Evolutionary conservation across 2,329 filamentous ascomycete genomes (phyloP).

Genomic region (Pyricularia grisea): DNA sequence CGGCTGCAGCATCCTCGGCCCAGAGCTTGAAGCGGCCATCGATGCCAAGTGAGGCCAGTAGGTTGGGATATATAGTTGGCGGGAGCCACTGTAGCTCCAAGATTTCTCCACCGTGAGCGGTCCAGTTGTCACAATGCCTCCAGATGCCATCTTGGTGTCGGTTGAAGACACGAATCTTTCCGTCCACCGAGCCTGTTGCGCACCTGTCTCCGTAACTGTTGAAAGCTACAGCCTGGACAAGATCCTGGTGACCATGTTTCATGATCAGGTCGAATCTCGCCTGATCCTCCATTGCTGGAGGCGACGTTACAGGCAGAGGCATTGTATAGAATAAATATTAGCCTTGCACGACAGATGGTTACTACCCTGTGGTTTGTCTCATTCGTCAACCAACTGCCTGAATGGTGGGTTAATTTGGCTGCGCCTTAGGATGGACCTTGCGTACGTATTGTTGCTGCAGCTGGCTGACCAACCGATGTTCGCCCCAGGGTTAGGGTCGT

Average conservation of each 20-base stretch:
- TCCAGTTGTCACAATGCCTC: slow-evolving; percentile 79
- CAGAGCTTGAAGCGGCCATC: slow-evolving; percentile 88
- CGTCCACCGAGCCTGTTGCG: slow-evolving; percentile 84
- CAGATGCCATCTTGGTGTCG: slow-evolving; percentile 68
- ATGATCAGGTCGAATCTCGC: slow-evolving; percentile 50
- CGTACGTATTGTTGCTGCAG: too few species aligned
- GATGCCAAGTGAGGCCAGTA: slow-evolving; percentile 75
- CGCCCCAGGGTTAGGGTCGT: not conserved
- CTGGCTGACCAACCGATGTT: too few species aligned
- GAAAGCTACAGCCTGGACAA: slow-evolving; percentile 79
- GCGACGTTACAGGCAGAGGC: slow-evolving; percentile 11
- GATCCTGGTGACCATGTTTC: slow-evolving; percentile 66
- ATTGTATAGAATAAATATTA: not conserved
- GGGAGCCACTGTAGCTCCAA: slow-evolving; percentile 93
- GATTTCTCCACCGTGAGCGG: slow-evolving; percentile 82
- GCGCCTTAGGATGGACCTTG: too few species aligned
- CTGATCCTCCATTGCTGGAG: slow-evolving; percentile 30
- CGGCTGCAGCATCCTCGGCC: slow-evolving; percentile 79
- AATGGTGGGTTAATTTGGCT: not conserved
- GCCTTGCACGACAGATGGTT: not conserved
- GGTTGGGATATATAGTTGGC: slow-evolving; percentile 74
- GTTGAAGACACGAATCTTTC: slow-evolving; percentile 87
- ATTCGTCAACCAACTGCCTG: not conserved
- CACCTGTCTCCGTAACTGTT: slow-evolving; percentile 89
- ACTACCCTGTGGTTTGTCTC: not conserved